A percentile compares a stretch with the other conserved stretches of the same genome.
Evolutionary conservation across 768 basidiomycete species (phyloP).

Genomic region (Kwoniella dendrophila): DNA sequence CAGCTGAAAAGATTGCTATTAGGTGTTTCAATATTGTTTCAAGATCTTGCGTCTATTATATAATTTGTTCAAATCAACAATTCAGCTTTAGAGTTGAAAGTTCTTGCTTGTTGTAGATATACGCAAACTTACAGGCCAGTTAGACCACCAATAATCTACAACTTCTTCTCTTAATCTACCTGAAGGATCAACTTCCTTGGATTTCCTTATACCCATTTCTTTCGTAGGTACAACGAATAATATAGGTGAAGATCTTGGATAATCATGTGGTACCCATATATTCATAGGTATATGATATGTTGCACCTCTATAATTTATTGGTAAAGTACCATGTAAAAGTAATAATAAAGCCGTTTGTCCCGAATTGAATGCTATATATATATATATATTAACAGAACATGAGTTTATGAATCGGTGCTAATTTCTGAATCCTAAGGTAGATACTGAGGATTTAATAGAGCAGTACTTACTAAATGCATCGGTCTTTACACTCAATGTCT

Average conservation of each 20-base stretch:
- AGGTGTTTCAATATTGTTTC: conserved; percentile 72
- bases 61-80: not conserved
- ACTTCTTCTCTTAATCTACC: conserved; percentile 68
- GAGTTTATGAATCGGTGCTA: not conserved
- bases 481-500: conserved; percentile 54
- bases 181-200: conserved; percentile 67
- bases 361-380: conserved; percentile 77
- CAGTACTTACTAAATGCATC: conserved; percentile 55
- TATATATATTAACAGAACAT: not conserved
- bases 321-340: conserved; percentile 85
- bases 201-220: conserved; percentile 83
- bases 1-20: conserved; percentile 76
- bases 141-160: conserved; percentile 75
- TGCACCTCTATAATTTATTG: conserved; percentile 72
- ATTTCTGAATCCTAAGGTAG: not conserved
- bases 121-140: conserved; percentile 71
- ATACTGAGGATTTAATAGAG: not conserved
- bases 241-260: conserved; percentile 79
- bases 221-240: conserved; percentile 87
- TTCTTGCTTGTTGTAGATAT: too few relatives aligned
- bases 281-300: conserved; percentile 93
- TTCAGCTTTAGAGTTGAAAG: not conserved
- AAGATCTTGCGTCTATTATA: conserved; percentile 72
- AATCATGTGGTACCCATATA: conserved; percentile 82
- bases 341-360: conserved; percentile 89